Evolutionary conservation across 306 rosid genomes (phyloP), one percentile per base, ranked within the genome.

Genomic region (Coriaria nepalensis): DNA sequence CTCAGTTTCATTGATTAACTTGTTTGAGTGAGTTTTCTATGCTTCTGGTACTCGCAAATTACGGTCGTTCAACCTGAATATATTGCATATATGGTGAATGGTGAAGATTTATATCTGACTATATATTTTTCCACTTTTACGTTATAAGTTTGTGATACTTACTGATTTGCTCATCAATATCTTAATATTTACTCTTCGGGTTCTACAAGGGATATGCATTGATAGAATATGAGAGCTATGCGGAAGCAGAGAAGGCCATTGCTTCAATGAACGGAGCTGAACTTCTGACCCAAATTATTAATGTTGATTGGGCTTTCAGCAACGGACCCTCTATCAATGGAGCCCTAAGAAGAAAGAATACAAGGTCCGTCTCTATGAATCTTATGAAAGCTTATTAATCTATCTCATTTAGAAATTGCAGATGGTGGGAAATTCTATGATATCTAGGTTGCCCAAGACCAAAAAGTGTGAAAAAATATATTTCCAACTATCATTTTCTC

Each of bases 281-380:
- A 53, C 74, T 90, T 47, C 94, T 90, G 40, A 75, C 84, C 6
- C 95, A 85, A 68, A 69, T 65, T 47, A 52, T 90, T 51, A 64
- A 34, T 40, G 98, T 85, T 51, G 98, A 90, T 53, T 90, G 98
- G 98, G 94, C 98, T 45, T 90, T 90, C 66, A 90, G 92, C 74
- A 82, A 82, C 61, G 95, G 98, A 64, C 86, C 95, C 53, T 65
- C 62, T 66, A 71, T 86, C 47, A 83, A 81, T 46, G 94, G 82
- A 46, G 43, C 92, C 4, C 45, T 66, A 47, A 73, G 72, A 68
- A 84, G 86, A 71, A 88, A 78, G 78, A 90, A 79, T 52, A 54
- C 67, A 6, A 90, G 98, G 98, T 90, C 62, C 52, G 51, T 49
- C 37, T 55, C 47, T 33, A 51, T 5, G 2, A 1, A 41, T 45